Base-by-base conservation (phyloP, 148 eudicot genomes). In the Camellia lanceoleosa region DNA sequence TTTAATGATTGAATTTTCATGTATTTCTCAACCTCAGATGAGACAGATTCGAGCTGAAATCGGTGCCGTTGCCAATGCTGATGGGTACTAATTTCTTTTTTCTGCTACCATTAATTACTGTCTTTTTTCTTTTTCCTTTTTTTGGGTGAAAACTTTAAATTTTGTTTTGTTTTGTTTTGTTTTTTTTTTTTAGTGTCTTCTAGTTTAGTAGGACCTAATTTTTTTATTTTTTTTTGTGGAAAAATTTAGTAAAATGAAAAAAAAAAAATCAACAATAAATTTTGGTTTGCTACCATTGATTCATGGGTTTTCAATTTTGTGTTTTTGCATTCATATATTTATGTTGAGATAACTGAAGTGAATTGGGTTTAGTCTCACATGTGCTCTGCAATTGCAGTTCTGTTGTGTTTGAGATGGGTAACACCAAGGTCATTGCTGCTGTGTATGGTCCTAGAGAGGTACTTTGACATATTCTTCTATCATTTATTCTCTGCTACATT, bases 391-490 rank as follows among this genome's bases (percentile, higher is more conserved):
- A 54, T 81, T 87, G 86, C 83, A 95, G 98, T 73, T 95, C 98
- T 44, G 94, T 97, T 76, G 87, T 89, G 78, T 95, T 95, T 68
- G 97, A 95, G 83, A 95, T 95, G 98, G 98, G 97, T 44, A 95
- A 95, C 80, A 95, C 98, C 52, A 95, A 93, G 86, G 97, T 23
- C 30, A 23, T 23, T 23, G 98, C 97, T 73, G 97, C 97, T 5
- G 97, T 95, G 19, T 93, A 95, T 79, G 98, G 97, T 66, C 98
- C 98, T 13, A 90, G 97, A 83, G 98, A 95, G 97, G 98, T 95
- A 85, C 54, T 42, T 74, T 58, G 51, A 47, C 51, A 47, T 47
- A 7, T 47, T 47, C 51, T 47, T 7, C 3, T 11, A 46, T 41
- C 49, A 44, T 51, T 61, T 14, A 51, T 16, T 65, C 30, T 74